These are phyloP conservation scores for Immersiporthe knoxdaviesiana DNA, from an alignment of 2,329 filamentous ascomycete species.

Conservation along the genomic window DNA sequence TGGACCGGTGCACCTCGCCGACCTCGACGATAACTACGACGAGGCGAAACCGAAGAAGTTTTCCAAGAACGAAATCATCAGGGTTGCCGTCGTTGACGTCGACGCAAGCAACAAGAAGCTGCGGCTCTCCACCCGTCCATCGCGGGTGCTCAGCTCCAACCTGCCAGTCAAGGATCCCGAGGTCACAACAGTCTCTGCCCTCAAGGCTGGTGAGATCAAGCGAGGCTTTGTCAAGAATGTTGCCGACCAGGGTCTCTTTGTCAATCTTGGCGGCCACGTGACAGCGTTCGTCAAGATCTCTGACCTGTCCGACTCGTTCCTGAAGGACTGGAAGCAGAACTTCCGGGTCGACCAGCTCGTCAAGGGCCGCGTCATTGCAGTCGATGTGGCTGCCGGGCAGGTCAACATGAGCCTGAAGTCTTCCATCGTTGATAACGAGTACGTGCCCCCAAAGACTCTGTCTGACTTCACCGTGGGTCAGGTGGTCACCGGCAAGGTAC, in stretches of 20 bases:
- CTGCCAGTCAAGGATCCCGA: slow-evolving; percentile 80
- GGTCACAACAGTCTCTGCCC: slow-evolving; percentile 69
- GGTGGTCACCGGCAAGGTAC: slow-evolving; percentile 84
- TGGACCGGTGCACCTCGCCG: slow-evolving; percentile 79
- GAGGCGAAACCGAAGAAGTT: slow-evolving; percentile 75
- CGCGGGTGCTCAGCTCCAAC: slow-evolving; percentile 85
- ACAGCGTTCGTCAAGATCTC: slow-evolving; percentile 83
- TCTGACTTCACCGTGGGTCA: slow-evolving; percentile 80
- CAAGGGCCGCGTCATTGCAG: slow-evolving; percentile 77
- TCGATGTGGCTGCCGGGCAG: slow-evolving; percentile 70
- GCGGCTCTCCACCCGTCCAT: slow-evolving; percentile 80
- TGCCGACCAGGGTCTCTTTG: slow-evolving; percentile 85
- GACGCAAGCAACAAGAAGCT: slow-evolving; percentile 85
- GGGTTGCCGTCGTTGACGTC: slow-evolving; percentile 81
- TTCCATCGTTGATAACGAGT: slow-evolving; percentile 80
- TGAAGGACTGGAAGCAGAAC: slow-evolving; percentile 93
- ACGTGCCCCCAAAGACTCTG: slow-evolving; percentile 72
- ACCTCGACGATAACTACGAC: slow-evolving; percentile 84
- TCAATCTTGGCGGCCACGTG: slow-evolving; percentile 79
- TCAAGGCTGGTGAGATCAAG: slow-evolving; percentile 77
- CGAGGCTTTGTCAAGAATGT: slow-evolving; percentile 93
- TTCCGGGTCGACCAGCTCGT: slow-evolving; percentile 91
- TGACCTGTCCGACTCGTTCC: slow-evolving; percentile 85
- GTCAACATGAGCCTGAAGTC: slow-evolving; percentile 86
- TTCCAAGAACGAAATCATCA: slow-evolving; percentile 83